Base-by-base conservation (phyloP, 352 stramenopile genomes). In the Peronosclerospora sorghi region DNA sequence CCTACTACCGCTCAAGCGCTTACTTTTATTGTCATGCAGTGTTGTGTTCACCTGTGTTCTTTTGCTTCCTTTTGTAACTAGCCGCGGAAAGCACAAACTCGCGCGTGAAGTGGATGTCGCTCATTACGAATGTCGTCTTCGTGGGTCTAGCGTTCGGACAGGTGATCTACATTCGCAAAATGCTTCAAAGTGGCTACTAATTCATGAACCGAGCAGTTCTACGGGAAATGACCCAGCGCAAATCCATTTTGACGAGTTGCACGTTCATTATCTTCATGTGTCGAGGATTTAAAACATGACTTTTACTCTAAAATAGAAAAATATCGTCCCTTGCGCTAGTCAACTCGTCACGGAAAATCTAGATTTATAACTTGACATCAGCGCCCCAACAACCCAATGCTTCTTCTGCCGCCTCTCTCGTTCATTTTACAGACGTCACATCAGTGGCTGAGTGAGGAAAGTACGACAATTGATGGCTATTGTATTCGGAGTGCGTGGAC, bases 401-500 rank as follows among this genome's bases (percentile, higher is more conserved):
- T 43, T 88, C 72, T 37, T 82, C 61, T 4, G 69, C 56, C 8
- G 65, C n/a, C n/a, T 80, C 59, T 91, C 79, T 29, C 73, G 65
- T 14, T 73, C 53, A 35, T 85, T 86, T 30, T 89, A 56, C 45
- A 78, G 35, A 76, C 34, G 32, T 38, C 19, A 35, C 36, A 9
- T 32, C 38, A 12, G 24, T 41, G 2, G 26, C 41, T 32, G 39
- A 69, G 60, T 87, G 94, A 23, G 63, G 81, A 24, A 68, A 88
- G 29, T 84, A 61, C 0, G 78, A 60, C 2, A 80, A 70, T 50
- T 83, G 64, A 10, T 82, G 65, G 38, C 80, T 94, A 60, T 92
- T 95, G 60, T 95, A 92, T 54, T 83, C 91, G 35, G 71, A 93
- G 35, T 84, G 71, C 68, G 95, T 92, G 29, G 77, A 85, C 45